A percentile compares a stretch with the other conserved stretches of the same genome.
Evolutionary conservation across 306 rosid genomes (phyloP).

Genomic region (Trifolium fragiferum): DNA sequence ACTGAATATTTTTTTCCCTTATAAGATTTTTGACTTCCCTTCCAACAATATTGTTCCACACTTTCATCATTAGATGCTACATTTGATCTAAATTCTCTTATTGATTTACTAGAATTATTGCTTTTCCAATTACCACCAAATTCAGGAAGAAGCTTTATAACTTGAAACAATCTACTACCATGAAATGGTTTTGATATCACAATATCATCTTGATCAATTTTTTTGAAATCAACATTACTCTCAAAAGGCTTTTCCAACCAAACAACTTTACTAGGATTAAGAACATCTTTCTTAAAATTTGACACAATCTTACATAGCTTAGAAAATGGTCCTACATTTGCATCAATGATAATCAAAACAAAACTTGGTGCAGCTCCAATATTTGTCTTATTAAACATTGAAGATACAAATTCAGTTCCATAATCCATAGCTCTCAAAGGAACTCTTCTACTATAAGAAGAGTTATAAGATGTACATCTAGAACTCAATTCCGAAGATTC

Average conservation of each 20-base stretch:
- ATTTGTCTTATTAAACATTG: constrained; percentile 38
- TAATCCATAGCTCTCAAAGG: constrained; percentile 32
- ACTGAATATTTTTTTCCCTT: constrained; percentile 19
- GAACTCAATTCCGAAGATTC: constrained; percentile 40
- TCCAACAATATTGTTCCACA: background rate
- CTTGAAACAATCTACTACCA: constrained; percentile 58
- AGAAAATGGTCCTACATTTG: constrained; percentile 41
- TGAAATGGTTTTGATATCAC: constrained; percentile 66
- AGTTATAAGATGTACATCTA: constrained; percentile 18
- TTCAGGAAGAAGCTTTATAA: constrained; percentile 71
- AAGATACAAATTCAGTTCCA: constrained; percentile 34
- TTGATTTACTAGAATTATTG: background rate
- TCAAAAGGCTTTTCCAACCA: constrained; percentile 64
- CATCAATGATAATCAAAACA: constrained; percentile 48
- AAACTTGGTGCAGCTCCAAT: constrained; percentile 37
- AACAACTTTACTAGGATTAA: constrained; percentile 56
- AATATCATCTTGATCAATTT: constrained; percentile 50
- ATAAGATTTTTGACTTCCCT: constrained; percentile 10
- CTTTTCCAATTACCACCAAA: constrained; percentile 52
- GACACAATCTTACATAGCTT: constrained; percentile 36
- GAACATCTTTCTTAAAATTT: constrained; percentile 40
- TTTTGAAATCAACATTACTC: constrained; percentile 16
- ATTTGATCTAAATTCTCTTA: background rate
- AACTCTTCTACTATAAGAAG: constrained; percentile 30
- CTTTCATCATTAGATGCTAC: background rate